Evolutionary conservation across 169 alveolate genomes (phyloP), one percentile per base, ranked within the genome.

Genomic region (Plasmodium coatneyi): DNA sequence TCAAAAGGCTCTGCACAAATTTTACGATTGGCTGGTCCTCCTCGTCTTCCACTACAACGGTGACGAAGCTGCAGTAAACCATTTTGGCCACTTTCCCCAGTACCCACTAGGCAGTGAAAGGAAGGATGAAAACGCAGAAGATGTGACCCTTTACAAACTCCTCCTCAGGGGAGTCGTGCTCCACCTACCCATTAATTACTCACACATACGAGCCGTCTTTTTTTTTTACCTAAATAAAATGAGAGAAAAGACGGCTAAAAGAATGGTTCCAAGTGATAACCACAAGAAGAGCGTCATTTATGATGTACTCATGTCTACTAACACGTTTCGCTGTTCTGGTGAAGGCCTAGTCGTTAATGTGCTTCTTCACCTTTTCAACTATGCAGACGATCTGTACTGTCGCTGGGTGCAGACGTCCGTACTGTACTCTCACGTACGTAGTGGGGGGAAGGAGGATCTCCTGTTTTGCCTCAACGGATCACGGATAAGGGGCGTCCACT

Each of bases 311-410:
- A 56, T 56, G 30, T 86, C 93, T 6, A 76, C 93, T 0, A 86
- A 86, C 34, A 86, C 82, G 3, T 86, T 76, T 78, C 81, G 41
- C 34, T 76, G 87, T 34, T 25, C 60, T 6, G 19, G 46, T 72
- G 39, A 43, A 10, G 80, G 70, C 22, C 19, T 54, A 52, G 80
- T 86, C 16, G 66, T 49, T 12, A 86, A 86, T 28, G 28, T 86
- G 5, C 66, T 86, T 76, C 71, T 86, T 41, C 54, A 86, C 43
- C 80, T 86, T 46, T 86, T 19, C 66, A 86, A 86, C 66, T 86
- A 86, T 56, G 39, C 66, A 19, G 93, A 86, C 43, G 93, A 86
- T 49, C 14, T 86, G 66, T 86, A 86, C 71, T 19, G 3, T 5
- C 80, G 70, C 43, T 10, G 10, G 12, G 46, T 74, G 32, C 66